Evolutionary conservation across 257 asterid genomes (phyloP).

Genomic region (Forsythia suspensa): DNA sequence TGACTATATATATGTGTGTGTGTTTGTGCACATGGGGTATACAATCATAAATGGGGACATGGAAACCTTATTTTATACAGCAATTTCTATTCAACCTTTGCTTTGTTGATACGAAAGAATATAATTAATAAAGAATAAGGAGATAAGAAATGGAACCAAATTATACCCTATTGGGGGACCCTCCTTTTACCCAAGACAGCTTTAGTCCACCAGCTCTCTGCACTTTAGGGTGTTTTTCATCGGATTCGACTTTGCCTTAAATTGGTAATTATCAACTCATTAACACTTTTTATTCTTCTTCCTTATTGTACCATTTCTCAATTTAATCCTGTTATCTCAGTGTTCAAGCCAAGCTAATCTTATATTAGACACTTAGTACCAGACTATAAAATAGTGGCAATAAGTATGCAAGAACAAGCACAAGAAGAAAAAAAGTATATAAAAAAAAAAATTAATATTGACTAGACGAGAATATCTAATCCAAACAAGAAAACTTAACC

Average conservation of each 20-base stretch:
- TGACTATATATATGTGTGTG: neutral
- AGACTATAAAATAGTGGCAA: too few species aligned
- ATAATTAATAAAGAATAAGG: constrained; percentile 1
- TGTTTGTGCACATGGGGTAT: neutral
- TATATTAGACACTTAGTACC: too few species aligned
- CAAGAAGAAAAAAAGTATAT: too few species aligned
- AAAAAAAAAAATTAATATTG: too few species aligned
- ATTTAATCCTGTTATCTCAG: neutral
- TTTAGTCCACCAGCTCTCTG: constrained; percentile 31
- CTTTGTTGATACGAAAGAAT: constrained; percentile 48
- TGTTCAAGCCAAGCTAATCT: neutral
- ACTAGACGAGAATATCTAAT: too few species aligned
- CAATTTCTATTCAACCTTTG: constrained; percentile 30
- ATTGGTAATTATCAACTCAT: constrained; percentile 5
- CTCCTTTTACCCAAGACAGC: constrained; percentile 27
- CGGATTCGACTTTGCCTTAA: constrained; percentile 32
- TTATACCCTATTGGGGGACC: constrained; percentile 34
- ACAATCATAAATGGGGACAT: constrained; percentile 23
- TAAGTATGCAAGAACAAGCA: too few species aligned
- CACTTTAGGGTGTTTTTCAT: constrained; percentile 23
- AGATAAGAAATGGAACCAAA: constrained; percentile 25
- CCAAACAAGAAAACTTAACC: too few species aligned
- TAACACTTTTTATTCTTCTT: neutral
- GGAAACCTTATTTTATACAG: constrained; percentile 7
- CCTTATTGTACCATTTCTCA: neutral